A percentile compares a stretch with the other conserved stretches of the same genome.
Evolutionary conservation across 345 rosid species (phyloP).

Genomic region (Gossypium thurberi): DNA sequence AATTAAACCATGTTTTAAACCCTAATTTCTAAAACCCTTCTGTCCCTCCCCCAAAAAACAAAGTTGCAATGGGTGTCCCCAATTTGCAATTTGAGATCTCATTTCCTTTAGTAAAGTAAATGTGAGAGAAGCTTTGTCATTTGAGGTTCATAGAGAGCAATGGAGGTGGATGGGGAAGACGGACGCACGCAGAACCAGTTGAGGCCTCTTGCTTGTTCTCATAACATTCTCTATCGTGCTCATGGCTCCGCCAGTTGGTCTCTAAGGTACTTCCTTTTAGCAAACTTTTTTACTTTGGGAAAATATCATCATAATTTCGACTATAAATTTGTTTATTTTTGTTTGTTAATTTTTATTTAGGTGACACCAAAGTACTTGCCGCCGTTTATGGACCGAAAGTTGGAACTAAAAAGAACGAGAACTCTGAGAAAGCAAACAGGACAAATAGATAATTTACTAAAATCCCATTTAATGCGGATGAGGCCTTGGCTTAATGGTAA

Average conservation of each 20-base stretch:
- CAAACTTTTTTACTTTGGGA: neutral
- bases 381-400: slow-evolving; percentile 93
- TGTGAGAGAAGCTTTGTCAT: neutral
- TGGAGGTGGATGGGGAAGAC: slow-evolving; percentile 4
- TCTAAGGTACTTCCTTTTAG: slow-evolving; percentile 45
- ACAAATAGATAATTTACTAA: slow-evolving; percentile 47
- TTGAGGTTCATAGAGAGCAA: neutral
- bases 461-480: neutral
- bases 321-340: neutral
- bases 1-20: too few species aligned
- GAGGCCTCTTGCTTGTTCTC: slow-evolving; percentile 73
- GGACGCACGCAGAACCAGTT: slow-evolving; percentile 46
- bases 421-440: slow-evolving; percentile 86
- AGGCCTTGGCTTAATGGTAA: too few species aligned
- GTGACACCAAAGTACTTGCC: slow-evolving; percentile 78
- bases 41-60: too few species aligned
- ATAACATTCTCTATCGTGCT: slow-evolving; percentile 71
- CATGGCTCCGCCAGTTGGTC: slow-evolving; percentile 98
- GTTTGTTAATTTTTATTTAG: slow-evolving; percentile 21
- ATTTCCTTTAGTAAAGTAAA: neutral
- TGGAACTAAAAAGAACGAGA: slow-evolving; percentile 83
- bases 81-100: neutral
- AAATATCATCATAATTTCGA: neutral
- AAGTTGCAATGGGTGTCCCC: neutral
- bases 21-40: too few species aligned